Evolutionary conservation across 345 rosid species (phyloP).

Genomic region (Eucalyptus erythrocorys): DNA sequence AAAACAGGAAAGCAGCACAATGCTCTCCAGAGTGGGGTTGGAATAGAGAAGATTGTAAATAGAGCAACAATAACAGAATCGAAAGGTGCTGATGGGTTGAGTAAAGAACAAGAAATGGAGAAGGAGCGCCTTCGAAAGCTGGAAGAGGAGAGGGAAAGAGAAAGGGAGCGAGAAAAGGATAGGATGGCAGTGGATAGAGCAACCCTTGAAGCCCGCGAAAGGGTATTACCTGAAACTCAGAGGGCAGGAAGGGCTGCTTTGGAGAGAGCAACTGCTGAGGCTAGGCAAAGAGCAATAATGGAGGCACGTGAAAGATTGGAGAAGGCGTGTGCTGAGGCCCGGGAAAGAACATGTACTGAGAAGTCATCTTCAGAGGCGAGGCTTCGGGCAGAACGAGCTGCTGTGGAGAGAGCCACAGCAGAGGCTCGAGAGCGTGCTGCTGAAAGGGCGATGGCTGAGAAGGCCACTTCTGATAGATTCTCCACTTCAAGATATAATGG

Average conservation of each 20-base stretch:
- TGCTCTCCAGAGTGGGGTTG: constrained; percentile 8
- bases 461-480: constrained; percentile 56
- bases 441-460: constrained; percentile 55
- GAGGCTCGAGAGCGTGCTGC: constrained; percentile 95
- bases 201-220: constrained; percentile 43
- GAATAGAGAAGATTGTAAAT: constrained; percentile 18
- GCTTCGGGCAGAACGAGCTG: constrained; percentile 80
- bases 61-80: constrained; percentile 19
- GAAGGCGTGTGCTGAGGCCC: constrained; percentile 88
- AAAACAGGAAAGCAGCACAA: constrained; percentile 17
- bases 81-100: constrained; percentile 44
- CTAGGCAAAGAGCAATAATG: constrained; percentile 54
- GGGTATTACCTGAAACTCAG: constrained; percentile 30
- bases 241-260: constrained; percentile 43
- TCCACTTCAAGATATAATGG: constrained; percentile 39
- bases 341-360: constrained; percentile 57
- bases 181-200: constrained; percentile 78
- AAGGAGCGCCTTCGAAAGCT: constrained; percentile 53
- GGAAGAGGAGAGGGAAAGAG: constrained; percentile 87
- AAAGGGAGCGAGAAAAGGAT: constrained; percentile 90
- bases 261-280: constrained; percentile 48
- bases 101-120: constrained; percentile 54
- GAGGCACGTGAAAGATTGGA: constrained; percentile 93
- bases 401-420: constrained; percentile 85
- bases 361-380: constrained; percentile 46